Evolutionary conservation across 2,329 filamentous ascomycete species (phyloP).

Genomic region (Pyrenophora teres): DNA sequence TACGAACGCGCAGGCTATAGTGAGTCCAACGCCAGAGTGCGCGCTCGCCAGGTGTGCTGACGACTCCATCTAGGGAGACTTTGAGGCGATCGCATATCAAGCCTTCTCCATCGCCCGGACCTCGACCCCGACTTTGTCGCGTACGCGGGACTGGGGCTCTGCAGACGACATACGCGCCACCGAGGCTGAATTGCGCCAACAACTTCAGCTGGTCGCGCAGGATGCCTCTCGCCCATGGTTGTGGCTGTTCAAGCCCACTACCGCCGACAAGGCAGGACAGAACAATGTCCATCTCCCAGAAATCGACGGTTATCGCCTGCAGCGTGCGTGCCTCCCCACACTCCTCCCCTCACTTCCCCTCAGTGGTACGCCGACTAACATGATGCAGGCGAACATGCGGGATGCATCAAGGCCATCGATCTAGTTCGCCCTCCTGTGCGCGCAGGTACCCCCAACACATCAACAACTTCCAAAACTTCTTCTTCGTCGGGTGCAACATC

Average conservation of each 20-base stretch:
- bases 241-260: conserved; percentile 41
- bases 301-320: conserved; percentile 37
- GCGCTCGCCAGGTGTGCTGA: conserved; percentile 19
- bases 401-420: conserved; percentile 42
- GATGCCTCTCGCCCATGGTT: conserved; percentile 41
- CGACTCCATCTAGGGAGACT: conserved; percentile 36
- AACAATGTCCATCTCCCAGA: conserved; percentile 28
- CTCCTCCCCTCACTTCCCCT: too few species aligned
- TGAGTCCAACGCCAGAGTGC: conserved; percentile 9
- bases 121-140: conserved; percentile 20
- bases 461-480: conserved; percentile 23
- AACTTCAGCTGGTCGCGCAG: conserved; percentile 35
- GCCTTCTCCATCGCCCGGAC: conserved; percentile 40
- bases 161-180: conserved; percentile 38
- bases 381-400: conserved; percentile 37
- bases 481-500: conserved; percentile 27
- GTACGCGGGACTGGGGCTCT: conserved; percentile 20
- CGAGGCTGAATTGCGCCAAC: conserved; percentile 37
- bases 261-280: conserved; percentile 29
- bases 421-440: conserved; percentile 39
- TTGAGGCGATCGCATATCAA: conserved; percentile 45
- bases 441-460: conserved; percentile 24
- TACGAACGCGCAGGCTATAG: conserved; percentile 48
- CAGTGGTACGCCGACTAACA: conserved; percentile 24
- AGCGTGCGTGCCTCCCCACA: conserved; percentile 27